Evolutionary conservation across 2,329 filamentous ascomycete genomes (phyloP), one percentile per base, ranked within the genome.

Genomic region (Penicillium thymicola): DNA sequence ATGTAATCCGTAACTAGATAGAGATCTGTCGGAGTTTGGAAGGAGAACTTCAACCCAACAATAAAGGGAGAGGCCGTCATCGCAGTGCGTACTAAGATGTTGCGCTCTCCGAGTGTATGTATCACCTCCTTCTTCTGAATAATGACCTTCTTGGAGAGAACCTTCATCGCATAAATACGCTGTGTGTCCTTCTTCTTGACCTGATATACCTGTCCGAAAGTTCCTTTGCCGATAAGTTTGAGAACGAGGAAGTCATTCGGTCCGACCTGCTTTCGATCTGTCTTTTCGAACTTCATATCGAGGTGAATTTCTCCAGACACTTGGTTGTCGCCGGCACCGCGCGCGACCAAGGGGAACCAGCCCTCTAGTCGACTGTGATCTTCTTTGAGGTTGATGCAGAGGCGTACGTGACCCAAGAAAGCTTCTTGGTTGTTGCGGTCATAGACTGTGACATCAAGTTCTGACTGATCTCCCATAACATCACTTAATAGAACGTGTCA

Each of bases 1-100:
- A 99, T 97, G 79, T 97, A 99, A 72, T 97, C 94, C 5, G 94
- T 97, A 14, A 99, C 94, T n/a, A 99, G 82, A 72, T 97, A 97
- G 2, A 99, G 84, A 74, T 99, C 94, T 4, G 92, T 94, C 1
- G 92, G 90, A 0, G 94, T 97, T 74, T 99, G 94, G 79, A 99
- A 99, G 0, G 94, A 97, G 72, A 97, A 99, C 70, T 99, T 99
- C 68, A 99, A 82, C 8, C 93, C 93, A 40, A 99, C 94, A 60
- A 99, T 99, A 71, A 99, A 99, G 0, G 93, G 91, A 16, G 94
- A 99, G 63, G 97, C 92, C 0, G 93, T 88, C 77, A 90, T 97
- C 28, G 94, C 94, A 5, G 94, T 99, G 63, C 94, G 89, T 40
- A 99, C 94, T 46, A 99, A 81, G 64, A 99, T 99, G 71, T 99